These are phyloP conservation scores for Trichoderma arundinaceum DNA, from an alignment of 2,329 filamentous ascomycete species.

Conservation along the genomic window DNA sequence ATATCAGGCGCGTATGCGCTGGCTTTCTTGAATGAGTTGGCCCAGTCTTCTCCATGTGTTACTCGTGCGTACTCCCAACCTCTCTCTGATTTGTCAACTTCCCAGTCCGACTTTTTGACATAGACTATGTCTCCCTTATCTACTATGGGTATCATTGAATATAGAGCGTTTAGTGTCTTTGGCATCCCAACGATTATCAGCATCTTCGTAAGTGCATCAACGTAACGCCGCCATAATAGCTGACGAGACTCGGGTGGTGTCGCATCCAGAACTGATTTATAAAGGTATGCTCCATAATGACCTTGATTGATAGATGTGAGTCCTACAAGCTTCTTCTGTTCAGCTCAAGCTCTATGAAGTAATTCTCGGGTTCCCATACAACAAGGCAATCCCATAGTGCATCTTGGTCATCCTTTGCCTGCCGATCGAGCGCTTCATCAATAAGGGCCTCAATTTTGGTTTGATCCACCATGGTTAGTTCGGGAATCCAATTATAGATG, in stretches of 20 bases:
- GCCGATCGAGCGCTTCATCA: background rate
- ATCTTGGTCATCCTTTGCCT: background rate
- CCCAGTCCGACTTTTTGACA: constrained; percentile 11
- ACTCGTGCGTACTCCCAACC: constrained; percentile 20
- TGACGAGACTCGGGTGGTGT: background rate
- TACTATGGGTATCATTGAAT: constrained; percentile 8
- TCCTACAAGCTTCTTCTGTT: constrained; percentile 17
- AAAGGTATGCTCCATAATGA: constrained; percentile 8
- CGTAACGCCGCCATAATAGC: constrained; percentile 14
- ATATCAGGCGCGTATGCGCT: constrained; percentile 18
- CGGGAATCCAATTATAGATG: background rate
- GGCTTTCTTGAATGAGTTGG: background rate
- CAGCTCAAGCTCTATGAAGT: background rate
- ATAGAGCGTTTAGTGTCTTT: constrained; percentile 8
- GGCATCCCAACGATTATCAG: constrained; percentile 23
- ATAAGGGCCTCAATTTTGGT: background rate
- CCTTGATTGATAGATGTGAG: constrained; percentile 16
- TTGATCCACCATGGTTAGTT: background rate
- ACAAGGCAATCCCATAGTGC: constrained; percentile 9
- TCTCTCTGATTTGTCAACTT: constrained; percentile 7
- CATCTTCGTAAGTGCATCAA: constrained; percentile 18
- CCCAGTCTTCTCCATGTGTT: constrained; percentile 19
- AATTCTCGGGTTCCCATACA: background rate
- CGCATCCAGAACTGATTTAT: background rate
- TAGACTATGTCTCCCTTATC: background rate